Percentiles rank a stretch among this genome's conserved stretches.
Evolutionary conservation across 108 stramenopile genomes (phyloP).

Genomic region (Fistulifera pelliculosa): DNA sequence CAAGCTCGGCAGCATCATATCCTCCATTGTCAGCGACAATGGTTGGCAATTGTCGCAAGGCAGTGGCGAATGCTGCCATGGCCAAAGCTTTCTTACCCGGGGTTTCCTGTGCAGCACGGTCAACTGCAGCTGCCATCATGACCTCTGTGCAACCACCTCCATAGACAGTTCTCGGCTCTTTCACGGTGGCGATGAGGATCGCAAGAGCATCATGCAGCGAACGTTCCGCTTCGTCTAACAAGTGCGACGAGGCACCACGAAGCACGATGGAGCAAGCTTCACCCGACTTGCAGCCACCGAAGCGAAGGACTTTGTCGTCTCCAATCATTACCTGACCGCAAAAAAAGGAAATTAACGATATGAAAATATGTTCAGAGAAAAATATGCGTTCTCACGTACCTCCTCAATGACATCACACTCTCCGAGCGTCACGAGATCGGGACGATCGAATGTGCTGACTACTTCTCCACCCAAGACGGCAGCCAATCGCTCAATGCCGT

Average conservation of each 20-base stretch:
- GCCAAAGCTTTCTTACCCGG: slow-evolving; percentile 97
- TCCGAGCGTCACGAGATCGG: slow-evolving; percentile 91
- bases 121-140: slow-evolving; percentile 88
- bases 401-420: slow-evolving; percentile 87
- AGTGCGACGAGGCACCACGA: slow-evolving; percentile 91
- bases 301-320: slow-evolving; percentile 93
- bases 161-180: slow-evolving; percentile 89
- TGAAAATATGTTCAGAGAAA: too few species aligned
- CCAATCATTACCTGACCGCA: slow-evolving; percentile 92
- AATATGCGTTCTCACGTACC: slow-evolving; percentile 40
- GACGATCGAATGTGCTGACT: slow-evolving; percentile 95
- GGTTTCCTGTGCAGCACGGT: slow-evolving; percentile 75
- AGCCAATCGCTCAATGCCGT: slow-evolving; percentile 96
- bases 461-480: slow-evolving; percentile 96
- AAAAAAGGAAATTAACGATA: neutral
- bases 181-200: slow-evolving; percentile 90
- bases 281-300: slow-evolving; percentile 90
- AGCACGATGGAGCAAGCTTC: slow-evolving; percentile 97
- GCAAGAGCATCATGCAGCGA: slow-evolving; percentile 97
- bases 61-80: slow-evolving; percentile 95
- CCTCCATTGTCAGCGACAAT: slow-evolving; percentile 99
- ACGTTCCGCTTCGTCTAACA: slow-evolving; percentile 95
- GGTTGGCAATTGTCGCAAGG: slow-evolving; percentile 90
- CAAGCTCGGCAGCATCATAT: slow-evolving; percentile 94
- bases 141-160: slow-evolving; percentile 98